Evolutionary conservation across 192 early-diverging fungal genomes (phyloP).

Genomic region (Pilaira anomala): DNA sequence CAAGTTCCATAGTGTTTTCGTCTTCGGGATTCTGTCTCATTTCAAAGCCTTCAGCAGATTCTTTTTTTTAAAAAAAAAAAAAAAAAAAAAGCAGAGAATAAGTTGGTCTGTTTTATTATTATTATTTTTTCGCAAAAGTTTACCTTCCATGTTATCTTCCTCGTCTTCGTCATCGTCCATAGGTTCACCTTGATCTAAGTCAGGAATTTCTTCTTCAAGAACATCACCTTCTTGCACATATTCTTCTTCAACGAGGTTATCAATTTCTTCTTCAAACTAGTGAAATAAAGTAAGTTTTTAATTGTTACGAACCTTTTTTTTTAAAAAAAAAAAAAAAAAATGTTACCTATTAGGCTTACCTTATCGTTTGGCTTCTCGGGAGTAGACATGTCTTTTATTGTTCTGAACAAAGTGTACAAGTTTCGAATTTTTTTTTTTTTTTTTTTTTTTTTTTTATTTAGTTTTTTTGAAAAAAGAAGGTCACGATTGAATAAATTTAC

Average conservation of each 20-base stretch:
- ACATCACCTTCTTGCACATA: slow-evolving; percentile 30
- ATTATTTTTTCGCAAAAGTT: neutral
- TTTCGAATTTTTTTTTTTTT: no score
- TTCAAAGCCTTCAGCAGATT: slow-evolving; percentile 41
- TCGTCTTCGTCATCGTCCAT: slow-evolving; percentile 30
- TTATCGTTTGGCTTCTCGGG: neutral
- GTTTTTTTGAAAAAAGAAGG: no score
- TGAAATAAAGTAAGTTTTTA: neutral
- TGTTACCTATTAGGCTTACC: neutral
- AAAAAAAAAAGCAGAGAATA: no score
- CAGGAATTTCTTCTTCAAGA: slow-evolving; percentile 27
- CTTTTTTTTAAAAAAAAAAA: slow-evolving; percentile 3
- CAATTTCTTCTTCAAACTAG: slow-evolving; percentile 18
- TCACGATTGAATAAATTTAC: no score
- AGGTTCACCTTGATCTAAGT: slow-evolving; percentile 19
- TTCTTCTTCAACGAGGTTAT: slow-evolving; percentile 34
- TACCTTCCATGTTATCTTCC: slow-evolving; percentile 3
- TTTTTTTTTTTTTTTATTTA: no score
- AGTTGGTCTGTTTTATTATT: no score
- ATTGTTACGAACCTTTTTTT: slow-evolving; percentile 7
- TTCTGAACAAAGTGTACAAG: no score
- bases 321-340: slow-evolving; percentile 3
- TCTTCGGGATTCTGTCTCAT: slow-evolving; percentile 48
- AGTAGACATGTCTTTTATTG: no score
- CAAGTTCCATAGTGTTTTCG: slow-evolving; percentile 56